Percentiles rank a stretch among this genome's conserved stretches.
Evolutionary conservation across 2,329 filamentous ascomycete genomes (phyloP).

Genomic region (Fragosphaeria purpurea): DNA sequence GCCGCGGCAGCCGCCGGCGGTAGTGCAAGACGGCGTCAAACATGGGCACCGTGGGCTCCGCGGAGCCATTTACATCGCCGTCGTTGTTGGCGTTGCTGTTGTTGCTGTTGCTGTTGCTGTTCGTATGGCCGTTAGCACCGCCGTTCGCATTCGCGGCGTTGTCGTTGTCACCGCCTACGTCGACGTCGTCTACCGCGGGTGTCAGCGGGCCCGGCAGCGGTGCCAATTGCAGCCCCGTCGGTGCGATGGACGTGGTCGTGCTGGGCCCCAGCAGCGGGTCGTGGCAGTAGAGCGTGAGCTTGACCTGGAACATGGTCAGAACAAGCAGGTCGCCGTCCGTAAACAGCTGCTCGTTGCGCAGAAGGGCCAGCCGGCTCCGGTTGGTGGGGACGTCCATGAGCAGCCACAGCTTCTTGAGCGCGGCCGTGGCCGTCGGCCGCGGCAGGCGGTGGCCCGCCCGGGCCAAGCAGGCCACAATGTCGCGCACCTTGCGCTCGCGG

Average conservation of each 20-base stretch:
- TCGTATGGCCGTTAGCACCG: too few relatives aligned
- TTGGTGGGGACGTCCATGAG: constrained; percentile 57
- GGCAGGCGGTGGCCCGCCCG: constrained; percentile 49
- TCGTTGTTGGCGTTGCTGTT: too few relatives aligned
- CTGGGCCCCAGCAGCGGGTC: constrained; percentile 49
- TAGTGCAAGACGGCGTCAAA: not conserved
- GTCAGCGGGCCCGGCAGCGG: too few relatives aligned
- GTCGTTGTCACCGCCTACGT: too few relatives aligned
- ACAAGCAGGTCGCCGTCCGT: constrained; percentile 49
- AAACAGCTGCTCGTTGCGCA: constrained; percentile 44
- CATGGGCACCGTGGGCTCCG: too few relatives aligned
- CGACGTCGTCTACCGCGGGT: too few relatives aligned
- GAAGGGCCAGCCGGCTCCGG: constrained; percentile 39
- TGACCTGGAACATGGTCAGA: constrained; percentile 56
- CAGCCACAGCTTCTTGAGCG: constrained; percentile 61
- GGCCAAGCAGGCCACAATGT: constrained; percentile 54
- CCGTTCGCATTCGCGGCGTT: too few relatives aligned
- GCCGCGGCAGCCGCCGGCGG: not conserved
- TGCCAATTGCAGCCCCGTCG: too few relatives aligned
- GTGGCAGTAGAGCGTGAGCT: constrained; percentile 60
- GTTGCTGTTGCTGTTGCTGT: too few relatives aligned
- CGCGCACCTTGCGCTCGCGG: constrained; percentile 44
- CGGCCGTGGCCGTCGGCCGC: constrained; percentile 10
- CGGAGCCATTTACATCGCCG: too few relatives aligned
- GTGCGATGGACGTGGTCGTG: constrained; percentile 19